These are phyloP conservation scores for Ophiocytium majus DNA, from an alignment of 352 stramenopile genomes.

Conservation along the genomic window DNA sequence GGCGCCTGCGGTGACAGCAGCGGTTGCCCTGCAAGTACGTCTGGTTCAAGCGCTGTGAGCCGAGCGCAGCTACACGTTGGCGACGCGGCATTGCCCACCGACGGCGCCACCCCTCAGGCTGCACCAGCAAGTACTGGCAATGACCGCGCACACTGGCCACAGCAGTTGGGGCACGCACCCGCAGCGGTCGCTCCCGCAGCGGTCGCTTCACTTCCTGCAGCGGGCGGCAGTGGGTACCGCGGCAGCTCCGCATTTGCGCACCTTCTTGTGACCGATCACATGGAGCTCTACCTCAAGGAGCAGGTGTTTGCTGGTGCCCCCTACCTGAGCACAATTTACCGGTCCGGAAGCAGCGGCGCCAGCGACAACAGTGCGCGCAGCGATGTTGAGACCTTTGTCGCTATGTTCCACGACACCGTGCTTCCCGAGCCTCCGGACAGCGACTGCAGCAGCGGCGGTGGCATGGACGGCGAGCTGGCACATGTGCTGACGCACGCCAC, in stretches of 20 bases:
- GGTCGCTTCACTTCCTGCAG: neutral
- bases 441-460: neutral
- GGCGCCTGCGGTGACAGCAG: too few relatives aligned
- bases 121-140: neutral
- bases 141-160: neutral
- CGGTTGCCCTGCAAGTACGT: too few relatives aligned
- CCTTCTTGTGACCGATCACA: neutral
- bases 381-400: neutral
- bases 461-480: neutral
- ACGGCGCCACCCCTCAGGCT: neutral
- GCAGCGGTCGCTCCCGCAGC: neutral
- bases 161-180: neutral
- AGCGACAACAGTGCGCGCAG: neutral
- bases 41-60: too few relatives aligned
- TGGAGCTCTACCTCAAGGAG: conserved; percentile 22
- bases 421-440: neutral
- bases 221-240: neutral
- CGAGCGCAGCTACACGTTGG: too few relatives aligned
- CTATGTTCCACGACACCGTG: neutral
- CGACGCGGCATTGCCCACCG: neutral
- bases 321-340: neutral
- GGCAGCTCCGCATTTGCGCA: neutral
- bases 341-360: neutral
- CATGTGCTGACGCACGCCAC: neutral
- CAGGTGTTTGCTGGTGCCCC: neutral